Conservation (phyloP, 768 basidiomycete genomes). For the Hericium erinaceus region DNA sequence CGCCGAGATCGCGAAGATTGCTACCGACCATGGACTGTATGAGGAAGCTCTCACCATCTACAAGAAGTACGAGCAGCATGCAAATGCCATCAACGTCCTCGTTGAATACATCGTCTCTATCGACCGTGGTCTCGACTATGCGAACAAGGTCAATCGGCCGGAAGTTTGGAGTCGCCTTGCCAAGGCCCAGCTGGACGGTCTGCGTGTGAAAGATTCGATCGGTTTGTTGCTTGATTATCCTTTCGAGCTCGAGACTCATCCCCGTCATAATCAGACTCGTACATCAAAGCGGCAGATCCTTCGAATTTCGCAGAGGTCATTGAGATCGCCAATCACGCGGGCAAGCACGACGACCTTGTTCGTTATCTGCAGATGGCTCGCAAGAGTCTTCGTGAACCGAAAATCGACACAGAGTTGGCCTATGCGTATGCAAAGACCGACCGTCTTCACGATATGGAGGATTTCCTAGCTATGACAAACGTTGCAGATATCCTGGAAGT, state of each 20-base stretch:
- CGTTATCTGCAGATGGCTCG: slow-evolving; percentile 98
- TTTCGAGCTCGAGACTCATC: background rate
- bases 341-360: slow-evolving; percentile 88
- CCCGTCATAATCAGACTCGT: slow-evolving; percentile 55
- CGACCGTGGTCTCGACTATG: slow-evolving; percentile 93
- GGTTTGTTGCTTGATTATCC: slow-evolving; percentile 33
- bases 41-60: slow-evolving; percentile 97
- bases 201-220: slow-evolving; percentile 96
- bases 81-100: slow-evolving; percentile 91
- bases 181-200: slow-evolving; percentile 97
- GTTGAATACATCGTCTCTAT: slow-evolving; percentile 98
- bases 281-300: slow-evolving; percentile 95
- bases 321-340: slow-evolving; percentile 91
- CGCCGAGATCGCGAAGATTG: slow-evolving; percentile 92
- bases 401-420: slow-evolving; percentile 95
- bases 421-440: slow-evolving; percentile 98
- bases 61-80: slow-evolving; percentile 95
- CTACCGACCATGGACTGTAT: slow-evolving; percentile 89
- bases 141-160: slow-evolving; percentile 91
- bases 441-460: slow-evolving; percentile 98
- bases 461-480: slow-evolving; percentile 97
- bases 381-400: slow-evolving; percentile 92
- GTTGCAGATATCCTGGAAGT: slow-evolving; percentile 95
- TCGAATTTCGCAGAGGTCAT: slow-evolving; percentile 92
- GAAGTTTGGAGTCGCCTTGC: slow-evolving; percentile 96